Conservation (phyloP, 179 eudicot species). For the Carnegiea gigantea region DNA sequence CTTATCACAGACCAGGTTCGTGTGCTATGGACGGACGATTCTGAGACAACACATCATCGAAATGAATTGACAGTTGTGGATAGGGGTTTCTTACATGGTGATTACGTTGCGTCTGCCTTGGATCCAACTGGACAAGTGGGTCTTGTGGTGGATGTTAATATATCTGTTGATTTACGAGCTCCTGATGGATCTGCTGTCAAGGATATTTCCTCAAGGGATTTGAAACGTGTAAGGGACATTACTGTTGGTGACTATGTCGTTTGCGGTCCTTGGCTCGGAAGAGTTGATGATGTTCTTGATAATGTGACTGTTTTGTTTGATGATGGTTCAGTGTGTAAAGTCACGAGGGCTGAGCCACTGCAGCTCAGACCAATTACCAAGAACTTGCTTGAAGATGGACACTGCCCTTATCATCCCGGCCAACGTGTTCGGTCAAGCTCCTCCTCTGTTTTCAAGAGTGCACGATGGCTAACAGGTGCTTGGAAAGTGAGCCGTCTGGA, state of each 20-base stretch:
- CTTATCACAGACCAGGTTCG: constrained; percentile 77
- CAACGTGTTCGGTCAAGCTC: constrained; percentile 87
- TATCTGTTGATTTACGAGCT: constrained; percentile 65
- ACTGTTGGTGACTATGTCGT: constrained; percentile 88
- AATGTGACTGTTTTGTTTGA: constrained; percentile 81
- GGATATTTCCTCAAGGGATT: constrained; percentile 57
- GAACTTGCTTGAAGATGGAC: constrained; percentile 76
- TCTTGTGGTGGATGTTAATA: constrained; percentile 71
- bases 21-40: constrained; percentile 85
- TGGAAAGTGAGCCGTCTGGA: constrained; percentile 83
- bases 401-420: constrained; percentile 93
- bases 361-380: constrained; percentile 78
- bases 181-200: constrained; percentile 55
- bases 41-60: constrained; percentile 59
- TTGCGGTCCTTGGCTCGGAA: constrained; percentile 92
- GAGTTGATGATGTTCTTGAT: constrained; percentile 90
- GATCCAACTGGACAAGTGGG: constrained; percentile 96
- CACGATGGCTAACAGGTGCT: constrained; percentile 73
- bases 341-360: constrained; percentile 78
- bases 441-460: constrained; percentile 79
- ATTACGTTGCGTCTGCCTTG: constrained; percentile 79
- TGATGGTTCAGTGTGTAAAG: constrained; percentile 93
- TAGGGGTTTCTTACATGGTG: constrained; percentile 88
- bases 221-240: constrained; percentile 82
- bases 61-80: constrained; percentile 71